phyloP scores from a whole-genome alignment of 2,329 filamentous ascomycete genomes.

The Aspergillus niger region DNA sequence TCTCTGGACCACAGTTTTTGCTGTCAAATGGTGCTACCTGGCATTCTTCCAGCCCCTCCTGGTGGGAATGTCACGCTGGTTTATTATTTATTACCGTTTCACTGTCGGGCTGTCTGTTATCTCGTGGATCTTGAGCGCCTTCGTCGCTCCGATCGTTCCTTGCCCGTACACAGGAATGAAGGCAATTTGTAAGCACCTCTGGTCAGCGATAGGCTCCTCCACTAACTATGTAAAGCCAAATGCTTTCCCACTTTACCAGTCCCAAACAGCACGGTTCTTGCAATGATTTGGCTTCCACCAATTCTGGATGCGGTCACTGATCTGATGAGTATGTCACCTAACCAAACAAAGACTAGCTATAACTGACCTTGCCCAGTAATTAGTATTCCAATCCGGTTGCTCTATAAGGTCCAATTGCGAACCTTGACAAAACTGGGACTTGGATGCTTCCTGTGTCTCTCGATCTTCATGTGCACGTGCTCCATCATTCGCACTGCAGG shows the following conservation, averaged over 20 bases:
- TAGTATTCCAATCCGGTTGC: not conserved
- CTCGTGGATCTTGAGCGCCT: not conserved
- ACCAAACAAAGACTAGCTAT: not conserved
- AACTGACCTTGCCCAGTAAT: not conserved
- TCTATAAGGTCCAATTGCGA: not conserved
- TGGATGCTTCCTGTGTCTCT: not conserved
- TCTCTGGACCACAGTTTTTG: not conserved
- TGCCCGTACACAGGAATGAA: not conserved
- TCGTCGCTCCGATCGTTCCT: not conserved
- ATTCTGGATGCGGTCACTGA: not conserved
- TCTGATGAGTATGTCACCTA: not conserved
- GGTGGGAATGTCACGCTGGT: not conserved
- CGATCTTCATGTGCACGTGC: slow-evolving; percentile 1
- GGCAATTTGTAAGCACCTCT: not conserved
- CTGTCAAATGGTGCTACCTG: slow-evolving; percentile 6
- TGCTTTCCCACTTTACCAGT: not conserved
- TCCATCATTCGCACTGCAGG: slow-evolving; percentile 5
- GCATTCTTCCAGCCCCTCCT: not conserved
- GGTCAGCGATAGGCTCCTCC: not conserved
- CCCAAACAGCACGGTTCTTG: not conserved
- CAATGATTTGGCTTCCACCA: not conserved
- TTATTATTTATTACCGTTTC: not conserved
- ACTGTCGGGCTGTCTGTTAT: not conserved
- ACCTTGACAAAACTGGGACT: not conserved
- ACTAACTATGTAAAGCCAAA: not conserved